Evolutionary conservation across 306 rosid genomes (phyloP).

Genomic region (Lotus japonicus): DNA sequence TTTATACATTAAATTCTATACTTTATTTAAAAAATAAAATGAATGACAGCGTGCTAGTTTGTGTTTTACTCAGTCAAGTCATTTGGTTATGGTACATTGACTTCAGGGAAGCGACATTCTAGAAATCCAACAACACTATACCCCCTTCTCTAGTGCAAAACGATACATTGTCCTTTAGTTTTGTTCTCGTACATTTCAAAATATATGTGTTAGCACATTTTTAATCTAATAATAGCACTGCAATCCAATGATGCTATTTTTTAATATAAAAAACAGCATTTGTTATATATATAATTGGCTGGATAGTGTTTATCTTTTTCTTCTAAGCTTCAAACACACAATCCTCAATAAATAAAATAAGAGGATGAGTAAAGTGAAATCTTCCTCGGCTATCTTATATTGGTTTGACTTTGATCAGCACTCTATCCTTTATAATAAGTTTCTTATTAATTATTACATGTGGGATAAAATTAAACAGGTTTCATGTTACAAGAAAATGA

Average conservation of each 20-base stretch:
- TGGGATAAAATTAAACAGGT: conserved; percentile 1
- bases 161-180: neutral
- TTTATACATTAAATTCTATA: too few relatives aligned
- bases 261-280: neutral
- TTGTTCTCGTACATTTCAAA: neutral
- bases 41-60: neutral
- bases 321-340: neutral
- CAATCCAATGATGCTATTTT: neutral
- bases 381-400: neutral
- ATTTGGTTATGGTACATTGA: conserved; percentile 9
- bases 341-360: neutral
- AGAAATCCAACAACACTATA: conserved; percentile 4
- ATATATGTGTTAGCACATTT: neutral
- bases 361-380: neutral
- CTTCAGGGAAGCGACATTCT: conserved; percentile 18
- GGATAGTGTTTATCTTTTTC: neutral
- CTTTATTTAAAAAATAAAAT: too few relatives aligned
- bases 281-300: neutral
- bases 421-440: conserved; percentile 12
- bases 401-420: conserved; percentile 21
- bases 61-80: conserved; percentile 22
- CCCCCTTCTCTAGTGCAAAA: too few relatives aligned
- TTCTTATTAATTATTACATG: conserved; percentile 15
- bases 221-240: neutral
- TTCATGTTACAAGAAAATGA: conserved; percentile 14